phyloP scores from a whole-genome alignment of 768 basidiomycete species.

The Leccinum disarticulatum region DNA sequence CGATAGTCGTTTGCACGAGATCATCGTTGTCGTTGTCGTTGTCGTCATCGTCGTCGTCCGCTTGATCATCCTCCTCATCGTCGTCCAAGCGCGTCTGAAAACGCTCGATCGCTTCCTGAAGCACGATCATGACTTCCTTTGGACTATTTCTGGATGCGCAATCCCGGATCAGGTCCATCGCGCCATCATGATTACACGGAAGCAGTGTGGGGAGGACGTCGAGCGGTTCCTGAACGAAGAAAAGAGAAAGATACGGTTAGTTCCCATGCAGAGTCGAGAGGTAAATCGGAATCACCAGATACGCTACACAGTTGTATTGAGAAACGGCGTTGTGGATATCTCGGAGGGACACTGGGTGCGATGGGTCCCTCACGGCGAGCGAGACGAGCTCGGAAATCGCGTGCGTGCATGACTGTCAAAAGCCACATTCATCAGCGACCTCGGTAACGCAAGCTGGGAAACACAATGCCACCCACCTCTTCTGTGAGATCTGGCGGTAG shows the following conservation, averaged over 20 bases:
- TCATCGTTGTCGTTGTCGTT: constrained; percentile 13
- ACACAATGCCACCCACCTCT: constrained; percentile 15
- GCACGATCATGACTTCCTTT: constrained; percentile 43
- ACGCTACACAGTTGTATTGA: constrained; percentile 15
- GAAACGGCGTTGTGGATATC: constrained; percentile 17
- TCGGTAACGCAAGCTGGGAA: not conserved
- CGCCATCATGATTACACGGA: constrained; percentile 29
- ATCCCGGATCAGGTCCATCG: constrained; percentile 33
- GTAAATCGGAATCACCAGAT: constrained; percentile 15
- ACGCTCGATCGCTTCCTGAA: constrained; percentile 40
- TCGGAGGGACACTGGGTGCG: constrained; percentile 11
- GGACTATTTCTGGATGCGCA: constrained; percentile 35
- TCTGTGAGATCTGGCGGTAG: constrained; percentile 24
- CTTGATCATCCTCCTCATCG: constrained; percentile 5
- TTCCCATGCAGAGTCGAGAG: not conserved
- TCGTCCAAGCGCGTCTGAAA: constrained; percentile 20
- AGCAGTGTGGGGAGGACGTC: constrained; percentile 38
- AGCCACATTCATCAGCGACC: not conserved
- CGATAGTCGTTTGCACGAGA: constrained; percentile 14
- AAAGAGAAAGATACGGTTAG: not conserved
- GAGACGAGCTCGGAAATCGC: constrained; percentile 22
- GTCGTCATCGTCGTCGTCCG: constrained; percentile 3
- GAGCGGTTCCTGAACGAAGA: constrained; percentile 39
- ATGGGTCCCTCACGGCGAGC: constrained; percentile 11
- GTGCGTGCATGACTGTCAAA: constrained; percentile 18